Base-by-base conservation (phyloP, 805 yeast species). In the Saccharomycopsis babjevae region DNA sequence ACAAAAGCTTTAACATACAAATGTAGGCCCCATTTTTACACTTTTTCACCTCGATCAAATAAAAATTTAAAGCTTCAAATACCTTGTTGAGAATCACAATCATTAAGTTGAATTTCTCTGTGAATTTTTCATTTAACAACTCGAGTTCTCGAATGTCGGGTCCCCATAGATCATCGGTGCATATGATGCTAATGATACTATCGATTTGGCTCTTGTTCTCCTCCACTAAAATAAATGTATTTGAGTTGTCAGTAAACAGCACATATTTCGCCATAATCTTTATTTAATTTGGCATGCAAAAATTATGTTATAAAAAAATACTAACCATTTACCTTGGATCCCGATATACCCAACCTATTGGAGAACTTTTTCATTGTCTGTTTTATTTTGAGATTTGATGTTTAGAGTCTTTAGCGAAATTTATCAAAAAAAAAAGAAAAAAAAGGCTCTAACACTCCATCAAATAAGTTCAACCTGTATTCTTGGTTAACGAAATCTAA, bases 181-280 rank as follows among this genome's bases (percentile, higher is more conserved):
- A 36, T 11, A 57, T 43, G 15, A 54, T 57, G n/a, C 46, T 56
- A 20, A 61, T 63, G 6, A 64, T 57, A 18, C 57, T 62, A 6
- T 61, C 58, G 20, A 73, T 69, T 20, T 67, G 65, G 10, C 65
- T 64, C 22, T 67, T 69, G 18, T 28, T 56, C 11, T 57, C 67
- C 18, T 54, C 50, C 16, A 58, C 57, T 34, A 58, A 50, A 8
- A 40, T 7, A 34, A 10, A 34, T 38, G 58, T 18, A 20, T 18
- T 56, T 50, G n/a, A n/a, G 30, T 22, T 22, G 52, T 46, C 22
- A 46, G 52, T 34, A 34, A 34, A 28, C 32, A 28, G 32, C 6
- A 28, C 3, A 28, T 4, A 4, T 28, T 28, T 6, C 6, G 6
- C 6, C 32, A 3, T 4, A 3, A 28, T 28, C 6, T 6, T 4